phyloP scores from a whole-genome alignment of 2,329 filamentous ascomycete genomes.

The Penicillium olsonii region DNA sequence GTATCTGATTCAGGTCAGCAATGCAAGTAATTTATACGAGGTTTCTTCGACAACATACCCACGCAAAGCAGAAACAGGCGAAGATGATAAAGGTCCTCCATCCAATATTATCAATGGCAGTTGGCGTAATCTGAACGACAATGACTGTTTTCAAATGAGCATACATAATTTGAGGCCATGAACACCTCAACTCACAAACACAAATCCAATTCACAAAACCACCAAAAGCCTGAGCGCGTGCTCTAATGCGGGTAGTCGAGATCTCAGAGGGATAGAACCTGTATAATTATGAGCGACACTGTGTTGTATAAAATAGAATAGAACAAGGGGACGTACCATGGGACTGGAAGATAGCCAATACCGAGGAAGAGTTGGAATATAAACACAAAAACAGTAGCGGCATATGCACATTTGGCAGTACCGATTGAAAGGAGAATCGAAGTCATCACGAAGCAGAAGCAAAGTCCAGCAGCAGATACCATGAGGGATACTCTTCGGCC shows the following conservation, averaged over 20 bases:
- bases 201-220: constrained; percentile 40
- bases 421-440: constrained; percentile 41
- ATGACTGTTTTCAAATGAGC: constrained; percentile 1
- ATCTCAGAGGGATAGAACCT: constrained; percentile 46
- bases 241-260: constrained; percentile 43
- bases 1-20: constrained; percentile 33
- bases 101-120: constrained; percentile 31
- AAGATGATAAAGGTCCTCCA: constrained; percentile 36
- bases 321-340: constrained; percentile 31
- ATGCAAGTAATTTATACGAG: not conserved
- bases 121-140: constrained; percentile 17
- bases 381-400: constrained; percentile 48
- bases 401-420: constrained; percentile 37
- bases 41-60: constrained; percentile 10
- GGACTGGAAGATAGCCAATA: constrained; percentile 46
- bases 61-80: constrained; percentile 25
- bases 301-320: too few relatives aligned
- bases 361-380: constrained; percentile 50
- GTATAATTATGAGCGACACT: not conserved
- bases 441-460: constrained; percentile 47
- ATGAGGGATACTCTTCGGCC: constrained; percentile 46
- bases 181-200: constrained; percentile 32
- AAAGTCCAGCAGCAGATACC: constrained; percentile 43
- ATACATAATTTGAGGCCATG: too few relatives aligned
- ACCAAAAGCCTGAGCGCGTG: constrained; percentile 44